Evolutionary conservation across 2,329 filamentous ascomycete species (phyloP).

Genomic region (Huntiella savannae): DNA sequence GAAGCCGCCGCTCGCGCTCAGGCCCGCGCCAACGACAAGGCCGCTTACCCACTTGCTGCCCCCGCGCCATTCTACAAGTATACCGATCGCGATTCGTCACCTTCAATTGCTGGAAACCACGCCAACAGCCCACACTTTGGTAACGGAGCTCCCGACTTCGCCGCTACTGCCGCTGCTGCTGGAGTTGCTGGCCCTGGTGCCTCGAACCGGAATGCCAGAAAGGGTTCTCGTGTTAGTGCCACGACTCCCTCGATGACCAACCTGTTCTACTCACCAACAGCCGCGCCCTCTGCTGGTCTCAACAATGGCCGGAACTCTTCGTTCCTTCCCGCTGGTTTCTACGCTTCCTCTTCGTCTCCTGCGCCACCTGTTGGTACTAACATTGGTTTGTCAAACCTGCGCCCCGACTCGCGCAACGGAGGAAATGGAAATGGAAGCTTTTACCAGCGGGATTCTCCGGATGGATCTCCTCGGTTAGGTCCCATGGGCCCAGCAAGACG

Average conservation of each 20-base stretch:
- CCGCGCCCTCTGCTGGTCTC: conserved; percentile 44
- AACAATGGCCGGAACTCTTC: conserved; percentile 48
- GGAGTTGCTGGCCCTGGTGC: conserved; percentile 15
- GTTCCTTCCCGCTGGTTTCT: conserved; percentile 86
- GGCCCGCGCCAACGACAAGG: conserved; percentile 50
- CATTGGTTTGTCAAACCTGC: conserved; percentile 42
- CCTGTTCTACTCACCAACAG: conserved; percentile 91
- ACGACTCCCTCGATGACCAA: conserved; percentile 44
- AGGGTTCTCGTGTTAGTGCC: conserved; percentile 32
- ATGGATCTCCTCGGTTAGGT: conserved; percentile 41
- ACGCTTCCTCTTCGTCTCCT: conserved; percentile 45
- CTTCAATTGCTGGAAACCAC: conserved; percentile 21
- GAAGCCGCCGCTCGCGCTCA: conserved; percentile 66
- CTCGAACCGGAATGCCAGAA: conserved; percentile 30
- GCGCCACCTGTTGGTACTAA: conserved; percentile 29
- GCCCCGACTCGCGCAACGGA: conserved; percentile 37
- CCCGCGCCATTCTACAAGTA: conserved; percentile 44
- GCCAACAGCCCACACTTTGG: conserved; percentile 13
- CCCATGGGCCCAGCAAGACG: conserved; percentile 19
- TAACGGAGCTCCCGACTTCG: conserved; percentile 18
- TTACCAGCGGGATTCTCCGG: conserved; percentile 32
- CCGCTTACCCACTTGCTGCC: conserved; percentile 37
- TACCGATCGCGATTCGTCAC: conserved; percentile 32
- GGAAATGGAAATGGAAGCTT: conserved; percentile 13
- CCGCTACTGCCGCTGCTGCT: not conserved